Evolutionary conservation across 2,329 filamentous ascomycete species (phyloP), one percentile per base, ranked within the genome.

Genomic region (Xylariaceae sp.): DNA sequence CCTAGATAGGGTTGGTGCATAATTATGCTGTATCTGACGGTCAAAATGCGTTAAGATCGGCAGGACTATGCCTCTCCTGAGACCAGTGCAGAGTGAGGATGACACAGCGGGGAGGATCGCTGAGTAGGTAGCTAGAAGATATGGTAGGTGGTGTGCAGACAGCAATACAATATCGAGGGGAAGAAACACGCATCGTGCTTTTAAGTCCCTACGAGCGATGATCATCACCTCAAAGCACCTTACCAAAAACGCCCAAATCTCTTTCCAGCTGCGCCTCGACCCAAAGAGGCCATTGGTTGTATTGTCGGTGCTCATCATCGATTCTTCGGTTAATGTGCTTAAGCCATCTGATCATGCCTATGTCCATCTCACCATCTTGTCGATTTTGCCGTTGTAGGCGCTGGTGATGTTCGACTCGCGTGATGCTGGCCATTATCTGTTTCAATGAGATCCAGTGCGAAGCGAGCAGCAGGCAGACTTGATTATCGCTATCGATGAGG

Each of bases 261-360:
- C 59, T 59, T 6, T 74, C 73, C 50, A 81, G 65, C 68, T 78
- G 75, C 51, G 71, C 69, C 61, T 80, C 76, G 3, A 81, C 79
- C 80, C 79, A 82, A 63, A 71, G 54, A 12, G 79, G 79, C 78
- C 77, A 82, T 59, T 71, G 67, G 53, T 81, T 81, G 57, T 79
- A 79, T 27, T 60, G 59, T 48, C 65, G 66, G 51, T 80, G 72
- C 58, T 74, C 73, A 34, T 65, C 66, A 55, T 75, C 73, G 19
- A 82, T 70, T 56, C 73, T 70, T 8, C 68, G 63, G 62, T 82
- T 83, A 35, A 80, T 69, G 51, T 77, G 70, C 61, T 69, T 73
- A 8, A 83, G 71, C 80, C 80, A 82, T 29, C 76, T 68, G 9
- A 70, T 61, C 51, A 77, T 76, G 1, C 77, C 78, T 6, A 71